Evolutionary conservation across 805 yeast genomes (phyloP), one percentile per base, ranked within the genome.

Genomic region (Metschnikowia chrysomelidarum): DNA sequence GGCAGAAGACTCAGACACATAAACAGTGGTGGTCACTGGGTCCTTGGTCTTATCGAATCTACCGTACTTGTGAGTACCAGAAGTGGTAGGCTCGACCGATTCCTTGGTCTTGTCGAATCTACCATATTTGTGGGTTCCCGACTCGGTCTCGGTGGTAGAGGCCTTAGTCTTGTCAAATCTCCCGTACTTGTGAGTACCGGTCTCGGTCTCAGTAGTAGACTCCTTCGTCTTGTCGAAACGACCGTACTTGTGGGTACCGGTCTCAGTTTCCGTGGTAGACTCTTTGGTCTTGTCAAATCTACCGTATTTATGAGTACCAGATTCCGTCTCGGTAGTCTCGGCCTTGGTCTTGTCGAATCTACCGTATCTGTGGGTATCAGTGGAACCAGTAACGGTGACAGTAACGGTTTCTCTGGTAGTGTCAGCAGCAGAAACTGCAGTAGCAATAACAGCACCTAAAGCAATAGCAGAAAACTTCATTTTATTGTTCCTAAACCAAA

Each of bases 171-270:
- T 47, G 44, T 47, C 46, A 19, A 47, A 47, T 31, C 44, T 36
- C 13, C 51, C 51, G 52, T 41, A 42, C 60, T 65, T 43, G 55
- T 53, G 41, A 53, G 63, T 37, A 63, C 69, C 47, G 19, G 53
- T 32, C 12, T 54, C 21, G 13, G 46, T 38, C 13, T 55, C 11
- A 11, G 55, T 22, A 6, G 43, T 21, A 5, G 34, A 20, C 24
- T 38, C 25, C 65, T 35, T 69, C 62, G 51, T 75, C 59, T 74
- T 70, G 67, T 76, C 67, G 54, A 76, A 76, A 53, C 68, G 68
- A 47, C 85, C 85, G 46, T 65, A 66, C 43, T 59, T 70, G 65
- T 78, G 80, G 29, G 82, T 76, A 8, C 44, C 43, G 28, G 46
- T 20, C 7, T 40, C 23, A 7, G 43, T 38, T 16, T 43, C 36